Base-by-base conservation (phyloP, 768 basidiomycete species). In the Clavaria fumosa region DNA sequence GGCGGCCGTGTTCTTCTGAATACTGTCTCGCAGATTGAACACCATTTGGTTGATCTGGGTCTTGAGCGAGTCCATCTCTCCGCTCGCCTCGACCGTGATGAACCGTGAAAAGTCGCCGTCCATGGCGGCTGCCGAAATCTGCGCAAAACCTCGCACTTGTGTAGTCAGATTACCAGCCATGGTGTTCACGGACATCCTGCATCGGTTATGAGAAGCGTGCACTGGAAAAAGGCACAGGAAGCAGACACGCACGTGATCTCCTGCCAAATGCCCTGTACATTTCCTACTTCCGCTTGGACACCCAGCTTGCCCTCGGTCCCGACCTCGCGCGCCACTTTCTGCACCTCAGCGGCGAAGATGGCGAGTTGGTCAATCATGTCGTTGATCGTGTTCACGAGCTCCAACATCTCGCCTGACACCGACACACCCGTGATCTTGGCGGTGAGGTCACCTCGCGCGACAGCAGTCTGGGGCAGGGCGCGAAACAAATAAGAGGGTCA, bases 31-130 rank as follows among this genome's bases (percentile, higher is more conserved):
- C 59, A 99, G 69, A 50, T 91, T 91, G 66, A 86, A 93, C 39
- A 99, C 88, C 95, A 97, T 99, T 59, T 95, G 85, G 50, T 91
- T 91, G 64, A 93, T 91, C 60, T 93, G 93, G 1, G 89, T 95
- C 70, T 99, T 97, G 62, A 99, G 70, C 34, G 86, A 90, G 59
- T 97, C 91, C 95, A 97, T 97, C 59, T 99, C 95, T 36, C 95
- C 95, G 44, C 75, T 80, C 1, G 95, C 95, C 51, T 97, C 93
- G 51, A 99, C 95, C 19, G 95, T 97, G 64, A 99, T 96, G 69
- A 97, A 99, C 12, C 90, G 75, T 17, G 89, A 93, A 59, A 96
- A 96, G 59, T 97, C 95, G 43, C 95, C 93, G 50, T 96, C 95
- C 68, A 91, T 96, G 10, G 95, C 95, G 0, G 95, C 93, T 0